Base-by-base conservation (phyloP, 495 filamentous ascomycete genomes). In the Staphylotrichum longicolle region DNA sequence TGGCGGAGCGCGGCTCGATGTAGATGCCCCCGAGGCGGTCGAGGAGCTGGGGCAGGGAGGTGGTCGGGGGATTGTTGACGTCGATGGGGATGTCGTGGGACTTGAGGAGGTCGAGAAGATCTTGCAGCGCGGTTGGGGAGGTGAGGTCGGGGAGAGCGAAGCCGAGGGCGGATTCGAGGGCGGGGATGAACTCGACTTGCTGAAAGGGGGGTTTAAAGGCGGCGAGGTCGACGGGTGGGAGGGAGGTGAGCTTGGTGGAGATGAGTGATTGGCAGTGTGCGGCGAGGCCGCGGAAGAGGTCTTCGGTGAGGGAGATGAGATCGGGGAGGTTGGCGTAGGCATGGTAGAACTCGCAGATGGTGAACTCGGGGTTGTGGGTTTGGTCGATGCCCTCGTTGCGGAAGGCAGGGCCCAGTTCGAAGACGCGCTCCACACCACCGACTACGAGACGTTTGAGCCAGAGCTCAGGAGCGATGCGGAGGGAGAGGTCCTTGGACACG, bases 291-390 rank as follows among this genome's bases (percentile, higher is more conserved):
- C 72, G 77, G 49, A 94, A 76, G 14, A 95, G 72, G 3, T 76
- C 71, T 68, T 93, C 89, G 40, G 91, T 95, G 66, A 85, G 85
- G 30, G 72, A 61, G 65, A 96, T 91, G 33, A 98, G 77, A 40
- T 91, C 86, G 42, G 86, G 80, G 0, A 97, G 80, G 62, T 86
- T 88, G 55, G 89, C 86, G 66, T 91, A 96, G 11, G 91, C 85
- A 54, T 87, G 83, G 74, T 98, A 98, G 80, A 96, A 97, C 76
- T 98, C 94, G 79, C 93, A 97, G 40, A 88, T 97, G 32, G 89
- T 92, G 76, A 97, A 98, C 72, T 98, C 94, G 6, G 94, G 92
- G 78, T 99, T 99, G 81, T 99, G 95, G 12, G 94, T 97, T 55
- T 95, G 80, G 77, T 99, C 94, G 68, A 95, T 90, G 57, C 91